phyloP scores from a whole-genome alignment of 768 basidiomycete species.

The Naganishia randhawae region DNA sequence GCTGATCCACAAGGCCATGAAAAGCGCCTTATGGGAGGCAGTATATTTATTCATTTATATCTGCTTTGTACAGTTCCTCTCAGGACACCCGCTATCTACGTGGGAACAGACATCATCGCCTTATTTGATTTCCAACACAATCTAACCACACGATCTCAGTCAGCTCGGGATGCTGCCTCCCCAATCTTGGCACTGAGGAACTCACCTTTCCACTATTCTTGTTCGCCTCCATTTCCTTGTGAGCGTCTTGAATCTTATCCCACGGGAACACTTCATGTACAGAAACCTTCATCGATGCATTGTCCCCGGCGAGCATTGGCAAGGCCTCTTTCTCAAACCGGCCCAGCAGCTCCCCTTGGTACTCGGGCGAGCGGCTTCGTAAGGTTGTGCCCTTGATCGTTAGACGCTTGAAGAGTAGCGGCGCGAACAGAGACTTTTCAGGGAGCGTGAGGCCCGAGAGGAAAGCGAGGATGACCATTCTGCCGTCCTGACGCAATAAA shows the following conservation, averaged over 20 bases:
- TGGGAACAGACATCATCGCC: not conserved
- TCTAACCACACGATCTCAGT: slow-evolving; percentile 28
- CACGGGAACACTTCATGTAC: slow-evolving; percentile 78
- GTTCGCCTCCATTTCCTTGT: slow-evolving; percentile 77
- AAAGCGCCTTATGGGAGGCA: too few species aligned
- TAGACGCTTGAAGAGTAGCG: slow-evolving; percentile 77
- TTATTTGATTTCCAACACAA: slow-evolving; percentile 48
- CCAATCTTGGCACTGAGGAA: not conserved
- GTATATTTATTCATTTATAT: too few species aligned
- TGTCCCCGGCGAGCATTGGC: slow-evolving; percentile 46
- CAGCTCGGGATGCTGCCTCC: not conserved
- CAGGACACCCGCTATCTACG: too few species aligned
- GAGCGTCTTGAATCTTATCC: slow-evolving; percentile 73
- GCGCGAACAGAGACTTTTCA: slow-evolving; percentile 55
- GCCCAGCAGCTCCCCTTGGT: slow-evolving; percentile 66
- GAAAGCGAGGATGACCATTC: slow-evolving; percentile 47
- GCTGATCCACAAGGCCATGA: too few species aligned
- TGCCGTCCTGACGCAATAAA: slow-evolving; percentile 44
- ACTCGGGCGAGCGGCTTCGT: slow-evolving; percentile 67
- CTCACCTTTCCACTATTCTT: slow-evolving; percentile 57
- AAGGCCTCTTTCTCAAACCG: slow-evolving; percentile 62
- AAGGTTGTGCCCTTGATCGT: slow-evolving; percentile 84
- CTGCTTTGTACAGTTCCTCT: not conserved
- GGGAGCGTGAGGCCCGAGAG: slow-evolving; percentile 43
- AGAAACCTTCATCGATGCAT: slow-evolving; percentile 60